These are phyloP conservation scores for Fusarium sp. DNA, from an alignment of 2,329 filamentous ascomycete genomes.

Conservation along the genomic window DNA sequence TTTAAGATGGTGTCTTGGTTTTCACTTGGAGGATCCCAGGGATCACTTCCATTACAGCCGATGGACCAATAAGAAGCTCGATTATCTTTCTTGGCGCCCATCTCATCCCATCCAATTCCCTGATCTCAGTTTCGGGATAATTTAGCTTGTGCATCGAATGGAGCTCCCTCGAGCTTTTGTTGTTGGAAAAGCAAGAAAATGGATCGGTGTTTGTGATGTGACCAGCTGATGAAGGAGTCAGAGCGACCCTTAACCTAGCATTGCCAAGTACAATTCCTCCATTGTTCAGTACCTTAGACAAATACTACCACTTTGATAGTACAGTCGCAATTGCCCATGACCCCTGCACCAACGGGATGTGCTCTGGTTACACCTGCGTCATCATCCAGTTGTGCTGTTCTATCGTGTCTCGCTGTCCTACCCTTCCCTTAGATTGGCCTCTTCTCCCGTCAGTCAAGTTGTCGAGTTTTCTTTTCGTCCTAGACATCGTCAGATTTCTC, in stretches of 20 bases:
- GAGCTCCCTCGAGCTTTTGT: conserved; percentile 3
- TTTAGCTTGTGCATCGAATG: conserved; percentile 23
- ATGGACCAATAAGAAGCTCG: conserved; percentile 24
- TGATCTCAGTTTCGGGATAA: conserved; percentile 30
- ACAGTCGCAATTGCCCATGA: background rate
- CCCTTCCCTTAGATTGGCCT: conserved; percentile 11
- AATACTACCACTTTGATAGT: conserved; percentile 5
- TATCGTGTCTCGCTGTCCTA: conserved; percentile 24
- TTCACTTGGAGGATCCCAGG: conserved; percentile 19
- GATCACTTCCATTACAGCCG: conserved; percentile 30
- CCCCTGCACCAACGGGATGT: conserved; percentile 16
- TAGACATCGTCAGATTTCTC: conserved; percentile 13
- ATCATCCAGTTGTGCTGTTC: conserved; percentile 27
- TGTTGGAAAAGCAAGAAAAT: conserved; percentile 14
- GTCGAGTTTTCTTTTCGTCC: conserved; percentile 14
- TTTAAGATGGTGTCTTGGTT: conserved; percentile 22
- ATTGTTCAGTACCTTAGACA: background rate
- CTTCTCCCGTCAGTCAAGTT: background rate
- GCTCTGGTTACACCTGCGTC: conserved; percentile 39
- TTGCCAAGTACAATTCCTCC: background rate
- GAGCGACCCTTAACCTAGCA: background rate
- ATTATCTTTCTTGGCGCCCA: conserved; percentile 27
- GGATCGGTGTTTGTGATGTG: background rate
- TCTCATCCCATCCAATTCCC: conserved; percentile 24
- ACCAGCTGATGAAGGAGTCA: conserved; percentile 9